Evolutionary conservation across 805 yeast species (phyloP).

Genomic region (Myxozyma neotropica): DNA sequence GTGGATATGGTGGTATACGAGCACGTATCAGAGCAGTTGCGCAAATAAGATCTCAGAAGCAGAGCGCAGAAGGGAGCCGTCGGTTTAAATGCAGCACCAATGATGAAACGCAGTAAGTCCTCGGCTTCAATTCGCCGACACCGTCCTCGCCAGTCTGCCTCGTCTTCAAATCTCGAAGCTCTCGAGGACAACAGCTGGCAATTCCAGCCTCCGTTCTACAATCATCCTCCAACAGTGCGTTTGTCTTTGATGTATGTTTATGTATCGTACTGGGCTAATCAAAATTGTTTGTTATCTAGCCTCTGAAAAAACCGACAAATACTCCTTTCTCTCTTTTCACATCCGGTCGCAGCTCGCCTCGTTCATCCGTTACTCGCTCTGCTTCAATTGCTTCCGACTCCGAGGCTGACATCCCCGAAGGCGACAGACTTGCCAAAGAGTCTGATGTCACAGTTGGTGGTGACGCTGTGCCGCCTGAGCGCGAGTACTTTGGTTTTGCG

Average conservation of each 20-base stretch:
- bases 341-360: slow-evolving; percentile 32
- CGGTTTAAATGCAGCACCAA: no score
- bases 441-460: slow-evolving; percentile 46
- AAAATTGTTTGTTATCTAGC: slow-evolving; percentile 8
- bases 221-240: slow-evolving; percentile 36
- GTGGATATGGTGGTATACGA: no score
- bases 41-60: no score
- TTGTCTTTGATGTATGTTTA: neutral
- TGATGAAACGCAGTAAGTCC: slow-evolving; percentile 32
- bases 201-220: slow-evolving; percentile 38
- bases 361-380: slow-evolving; percentile 13
- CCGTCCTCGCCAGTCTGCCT: slow-evolving; percentile 17
- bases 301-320: slow-evolving; percentile 24
- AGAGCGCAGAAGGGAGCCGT: no score
- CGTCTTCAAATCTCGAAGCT: slow-evolving; percentile 18
- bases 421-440: slow-evolving; percentile 43
- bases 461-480: slow-evolving; percentile 44
- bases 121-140: slow-evolving; percentile 28
- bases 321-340: slow-evolving; percentile 30
- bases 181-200: slow-evolving; percentile 27
- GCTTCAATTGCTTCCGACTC: slow-evolving; percentile 30
- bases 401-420: slow-evolving; percentile 36
- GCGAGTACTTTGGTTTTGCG: slow-evolving; percentile 86
- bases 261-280: no score
- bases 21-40: no score